Conservation (phyloP, 2,329 filamentous ascomycete genomes). For the Lojkania enalia region DNA sequence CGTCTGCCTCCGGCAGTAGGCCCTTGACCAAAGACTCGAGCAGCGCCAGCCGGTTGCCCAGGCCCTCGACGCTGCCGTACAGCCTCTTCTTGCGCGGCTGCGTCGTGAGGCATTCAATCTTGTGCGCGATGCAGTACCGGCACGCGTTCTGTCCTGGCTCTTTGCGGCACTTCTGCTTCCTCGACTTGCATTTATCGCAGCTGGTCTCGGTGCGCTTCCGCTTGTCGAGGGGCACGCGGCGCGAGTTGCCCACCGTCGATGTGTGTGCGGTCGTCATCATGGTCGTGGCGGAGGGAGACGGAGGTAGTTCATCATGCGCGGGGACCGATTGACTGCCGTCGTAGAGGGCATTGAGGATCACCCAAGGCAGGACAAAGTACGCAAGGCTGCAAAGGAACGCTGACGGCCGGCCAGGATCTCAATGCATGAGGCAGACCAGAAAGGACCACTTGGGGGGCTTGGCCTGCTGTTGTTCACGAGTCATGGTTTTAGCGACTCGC, state of each 20-base stretch:
- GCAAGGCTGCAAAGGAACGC: too few species aligned
- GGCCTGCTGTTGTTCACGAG: too few species aligned
- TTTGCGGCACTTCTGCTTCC: conserved; percentile 52
- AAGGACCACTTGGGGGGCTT: too few species aligned
- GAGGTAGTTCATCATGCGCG: too few species aligned
- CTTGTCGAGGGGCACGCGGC: conserved; percentile 49
- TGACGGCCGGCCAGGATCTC: too few species aligned
- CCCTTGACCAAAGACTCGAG: conserved; percentile 52
- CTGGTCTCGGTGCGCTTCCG: conserved; percentile 51
- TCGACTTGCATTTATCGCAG: conserved; percentile 53
- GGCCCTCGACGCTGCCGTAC: conserved; percentile 49
- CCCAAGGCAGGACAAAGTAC: too few species aligned
- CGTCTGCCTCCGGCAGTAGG: conserved; percentile 48
- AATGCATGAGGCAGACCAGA: too few species aligned
- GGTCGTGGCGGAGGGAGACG: conserved; percentile 12
- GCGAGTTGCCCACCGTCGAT: too few species aligned
- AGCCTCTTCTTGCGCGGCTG: conserved; percentile 52
- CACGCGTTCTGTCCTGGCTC: conserved; percentile 45
- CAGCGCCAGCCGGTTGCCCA: conserved; percentile 46
- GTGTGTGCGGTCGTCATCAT: too few species aligned
- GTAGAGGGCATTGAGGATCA: too few species aligned
- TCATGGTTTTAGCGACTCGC: too few species aligned
- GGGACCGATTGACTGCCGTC: too few species aligned
- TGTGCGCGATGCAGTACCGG: conserved; percentile 48
- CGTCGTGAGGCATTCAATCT: conserved; percentile 49